Conservation (phyloP, 106 monocot species). For the Narthecium ossifragum region DNA sequence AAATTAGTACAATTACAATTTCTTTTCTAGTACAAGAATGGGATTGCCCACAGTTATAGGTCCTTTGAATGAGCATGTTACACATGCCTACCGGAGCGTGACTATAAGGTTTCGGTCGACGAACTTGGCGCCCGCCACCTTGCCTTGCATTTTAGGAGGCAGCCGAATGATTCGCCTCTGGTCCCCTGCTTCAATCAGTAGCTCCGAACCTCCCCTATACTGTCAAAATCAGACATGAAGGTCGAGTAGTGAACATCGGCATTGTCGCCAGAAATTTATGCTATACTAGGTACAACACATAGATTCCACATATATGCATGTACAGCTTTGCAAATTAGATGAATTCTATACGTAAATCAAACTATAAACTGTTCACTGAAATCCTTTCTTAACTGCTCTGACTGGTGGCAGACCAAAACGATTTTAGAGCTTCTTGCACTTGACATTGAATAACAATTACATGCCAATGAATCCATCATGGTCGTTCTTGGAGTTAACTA, state of each 20-base stretch:
- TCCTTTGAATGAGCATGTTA: not conserved
- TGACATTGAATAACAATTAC: too few species aligned
- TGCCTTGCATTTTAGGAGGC: constrained; percentile 72
- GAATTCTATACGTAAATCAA: too few species aligned
- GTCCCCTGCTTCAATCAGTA: constrained; percentile 91
- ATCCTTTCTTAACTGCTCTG: too few species aligned
- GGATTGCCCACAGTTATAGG: not conserved
- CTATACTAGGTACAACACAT: too few species aligned
- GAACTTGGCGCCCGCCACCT: constrained; percentile 81
- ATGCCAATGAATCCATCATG: too few species aligned
- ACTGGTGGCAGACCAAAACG: too few species aligned
- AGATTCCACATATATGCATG: too few species aligned
- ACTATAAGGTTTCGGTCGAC: constrained; percentile 59
- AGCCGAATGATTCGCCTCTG: constrained; percentile 73
- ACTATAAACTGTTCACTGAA: too few species aligned
- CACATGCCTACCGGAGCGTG: constrained; percentile 22
- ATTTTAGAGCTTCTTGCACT: too few species aligned
- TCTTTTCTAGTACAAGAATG: not conserved
- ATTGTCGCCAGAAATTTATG: not conserved
- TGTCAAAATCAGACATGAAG: constrained; percentile 18
- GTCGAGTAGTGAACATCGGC: not conserved
- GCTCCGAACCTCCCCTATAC: constrained; percentile 83
- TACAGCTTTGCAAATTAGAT: too few species aligned
- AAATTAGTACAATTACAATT: too few species aligned
- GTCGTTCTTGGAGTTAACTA: too few species aligned